Evolutionary conservation across 208 protist species (phyloP), one percentile per base, ranked within the genome.

Genomic region (Trypanosoma congolense): DNA sequence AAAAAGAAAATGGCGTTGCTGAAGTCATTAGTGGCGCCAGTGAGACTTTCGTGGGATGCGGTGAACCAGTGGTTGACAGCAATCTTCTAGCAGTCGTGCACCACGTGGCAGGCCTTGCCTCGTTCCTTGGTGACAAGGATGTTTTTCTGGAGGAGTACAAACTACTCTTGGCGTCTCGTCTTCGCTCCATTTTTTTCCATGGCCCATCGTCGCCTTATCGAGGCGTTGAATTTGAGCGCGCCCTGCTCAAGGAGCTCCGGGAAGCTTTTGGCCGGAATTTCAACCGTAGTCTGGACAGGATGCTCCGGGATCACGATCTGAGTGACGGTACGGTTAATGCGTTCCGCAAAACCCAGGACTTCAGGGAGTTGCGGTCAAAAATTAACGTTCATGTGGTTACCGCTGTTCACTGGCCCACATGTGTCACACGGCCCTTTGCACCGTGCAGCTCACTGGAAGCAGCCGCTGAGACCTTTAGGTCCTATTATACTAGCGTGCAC

Each of bases 51-150:
- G 22, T 53, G 44, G 6, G 33, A 36, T 6, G 65, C 59, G 36
- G 44, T 55, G 12, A 48, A 47, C 29, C 66, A 55, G 0, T 50
- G 65, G 31, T 52, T 36, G 6, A 57, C 57, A 22, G 48, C 6
- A n/a, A 24, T 41, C 8, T 25, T 9, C 44, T 45, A 21, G 18
- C 31, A 18, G 33, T 26, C 26, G 35, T 29, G n/a, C 18, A 51
- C 22, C 24, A 42, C 35, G 55, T 89, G 6, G 67, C 63, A 10
- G 55, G 46, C 8, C 61, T 89, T 8, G 75, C 71, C 9, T 35
- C 62, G 1, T 58, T 83, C 18, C 44, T 89, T 12, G 77, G 85
- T 58, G 67, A 80, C 49, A 84, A 89, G 49, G 77, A 84, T 56
- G 61, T 70, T 0, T 85, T 85, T 43, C 44, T 89, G 2, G 75